These are phyloP conservation scores for Rhizopogon vinicolor DNA, from an alignment of 768 basidiomycete genomes.

Conservation along the genomic window DNA sequence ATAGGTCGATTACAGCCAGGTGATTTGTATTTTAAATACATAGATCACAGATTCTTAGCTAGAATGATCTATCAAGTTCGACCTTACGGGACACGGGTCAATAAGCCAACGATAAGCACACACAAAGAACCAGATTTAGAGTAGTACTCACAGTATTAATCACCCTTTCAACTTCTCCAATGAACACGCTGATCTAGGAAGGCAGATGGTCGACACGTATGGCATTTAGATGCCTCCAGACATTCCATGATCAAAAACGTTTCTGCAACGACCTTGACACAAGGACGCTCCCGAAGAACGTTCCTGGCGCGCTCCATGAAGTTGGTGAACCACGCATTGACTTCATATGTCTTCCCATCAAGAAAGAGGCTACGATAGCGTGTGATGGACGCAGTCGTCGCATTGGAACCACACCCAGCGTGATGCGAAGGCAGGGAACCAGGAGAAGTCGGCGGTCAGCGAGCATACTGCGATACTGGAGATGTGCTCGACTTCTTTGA, in stretches of 20 bases:
- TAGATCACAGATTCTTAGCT: background rate
- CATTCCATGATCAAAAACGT: conserved; percentile 27
- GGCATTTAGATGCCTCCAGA: conserved; percentile 22
- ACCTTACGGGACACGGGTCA: conserved; percentile 15
- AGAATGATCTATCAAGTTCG: conserved; percentile 27
- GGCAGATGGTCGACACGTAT: conserved; percentile 25
- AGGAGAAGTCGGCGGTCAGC: conserved; percentile 31
- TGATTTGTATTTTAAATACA: background rate
- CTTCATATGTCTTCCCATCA: conserved; percentile 29
- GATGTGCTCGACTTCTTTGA: conserved; percentile 34
- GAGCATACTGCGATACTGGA: conserved; percentile 24
- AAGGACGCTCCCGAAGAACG: conserved; percentile 26
- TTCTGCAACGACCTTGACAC: conserved; percentile 23
- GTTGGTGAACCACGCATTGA: conserved; percentile 30
- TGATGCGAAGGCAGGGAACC: conserved; percentile 31
- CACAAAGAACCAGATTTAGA: background rate
- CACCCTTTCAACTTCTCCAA: conserved; percentile 23
- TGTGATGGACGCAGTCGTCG: too few relatives aligned
- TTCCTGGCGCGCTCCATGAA: conserved; percentile 28
- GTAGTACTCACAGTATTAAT: conserved; percentile 10
- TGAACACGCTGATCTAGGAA: conserved; percentile 27
- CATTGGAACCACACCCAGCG: conserved; percentile 32
- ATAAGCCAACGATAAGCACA: conserved; percentile 6
- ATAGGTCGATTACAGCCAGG: too few relatives aligned
- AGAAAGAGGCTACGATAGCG: too few relatives aligned